A percentile compares a stretch with the other conserved stretches of the same genome.
phyloP scores from a whole-genome alignment of 2,329 filamentous ascomycete species.

The Capronia epimyces region DNA sequence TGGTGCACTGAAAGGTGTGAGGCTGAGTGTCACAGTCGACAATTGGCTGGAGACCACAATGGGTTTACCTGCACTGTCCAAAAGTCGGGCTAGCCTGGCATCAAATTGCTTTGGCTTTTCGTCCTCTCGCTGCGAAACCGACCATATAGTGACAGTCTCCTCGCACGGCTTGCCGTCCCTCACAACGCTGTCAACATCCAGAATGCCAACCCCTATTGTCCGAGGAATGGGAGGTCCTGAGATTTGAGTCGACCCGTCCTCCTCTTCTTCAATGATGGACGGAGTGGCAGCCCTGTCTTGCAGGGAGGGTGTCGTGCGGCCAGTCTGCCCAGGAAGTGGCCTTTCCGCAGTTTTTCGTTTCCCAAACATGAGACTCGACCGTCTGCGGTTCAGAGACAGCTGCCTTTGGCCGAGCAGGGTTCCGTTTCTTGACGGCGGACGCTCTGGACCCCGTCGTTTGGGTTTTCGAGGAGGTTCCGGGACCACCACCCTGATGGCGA shows the following conservation, averaged over 20 bases:
- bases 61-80: conserved; percentile 65
- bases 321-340: conserved; percentile 33
- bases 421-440: conserved; percentile 26
- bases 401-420: conserved; percentile 25
- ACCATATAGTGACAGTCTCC: conserved; percentile 63
- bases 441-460: conserved; percentile 11
- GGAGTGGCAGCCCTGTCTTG: conserved; percentile 19
- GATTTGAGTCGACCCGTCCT: conserved; percentile 14
- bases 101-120: conserved; percentile 42
- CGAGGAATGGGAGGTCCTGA: conserved; percentile 26
- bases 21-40: conserved; percentile 71
- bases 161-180: conserved; percentile 67
- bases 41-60: conserved; percentile 68
- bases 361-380: conserved; percentile 43
- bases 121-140: conserved; percentile 52
- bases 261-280: conserved; percentile 22
- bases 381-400: conserved; percentile 31
- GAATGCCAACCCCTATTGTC: conserved; percentile 64
- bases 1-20: conserved; percentile 69
- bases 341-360: conserved; percentile 23
- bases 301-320: conserved; percentile 17
- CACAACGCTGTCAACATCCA: conserved; percentile 70
- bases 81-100: conserved; percentile 56
- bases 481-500: conserved; percentile 74
- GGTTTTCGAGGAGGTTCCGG: conserved; percentile 43